A percentile compares a stretch with the other conserved stretches of the same genome.
Evolutionary conservation across 768 basidiomycete species (phyloP).

Genomic region (Psilocybe cubensis): DNA sequence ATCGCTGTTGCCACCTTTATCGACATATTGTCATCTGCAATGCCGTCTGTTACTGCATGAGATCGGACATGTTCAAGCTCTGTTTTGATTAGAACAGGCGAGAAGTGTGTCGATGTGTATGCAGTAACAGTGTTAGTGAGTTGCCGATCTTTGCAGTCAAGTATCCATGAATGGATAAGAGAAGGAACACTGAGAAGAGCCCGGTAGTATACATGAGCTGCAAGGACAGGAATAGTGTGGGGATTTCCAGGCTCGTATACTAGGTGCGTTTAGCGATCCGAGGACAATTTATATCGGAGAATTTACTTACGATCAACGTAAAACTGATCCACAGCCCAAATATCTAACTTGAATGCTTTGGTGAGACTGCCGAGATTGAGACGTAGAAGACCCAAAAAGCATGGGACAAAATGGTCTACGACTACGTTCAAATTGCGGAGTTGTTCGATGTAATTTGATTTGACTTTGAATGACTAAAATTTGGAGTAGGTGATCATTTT

Average conservation of each 20-base stretch:
- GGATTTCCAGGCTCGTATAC: constrained; percentile 59
- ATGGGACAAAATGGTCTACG: constrained; percentile 66
- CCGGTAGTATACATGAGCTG: constrained; percentile 90
- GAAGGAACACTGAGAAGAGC: constrained; percentile 84
- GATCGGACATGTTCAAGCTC: constrained; percentile 79
- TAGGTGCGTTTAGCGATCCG: constrained; percentile 25
- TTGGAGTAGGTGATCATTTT: constrained; percentile 1
- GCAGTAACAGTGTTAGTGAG: constrained; percentile 73
- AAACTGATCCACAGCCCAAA: constrained; percentile 87
- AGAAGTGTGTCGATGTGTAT: constrained; percentile 86
- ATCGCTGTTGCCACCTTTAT: constrained; percentile 75
- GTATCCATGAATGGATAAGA: constrained; percentile 83
- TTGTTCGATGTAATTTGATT: constrained; percentile 85
- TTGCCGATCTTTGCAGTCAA: constrained; percentile 88
- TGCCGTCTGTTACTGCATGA: constrained; percentile 37
- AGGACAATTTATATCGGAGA: not conserved
- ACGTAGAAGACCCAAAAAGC: constrained; percentile 65
- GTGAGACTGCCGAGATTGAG: constrained; percentile 62
- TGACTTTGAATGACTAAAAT: constrained; percentile 84
- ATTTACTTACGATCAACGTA: constrained; percentile 65
- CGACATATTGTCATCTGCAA: constrained; percentile 76
- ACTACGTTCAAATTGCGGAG: constrained; percentile 74
- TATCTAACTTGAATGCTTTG: constrained; percentile 79
- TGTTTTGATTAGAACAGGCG: constrained; percentile 82
- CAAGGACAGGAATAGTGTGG: constrained; percentile 64